Conservation (phyloP, 2,329 filamentous ascomycete species). For the Xylariaceae sp. region DNA sequence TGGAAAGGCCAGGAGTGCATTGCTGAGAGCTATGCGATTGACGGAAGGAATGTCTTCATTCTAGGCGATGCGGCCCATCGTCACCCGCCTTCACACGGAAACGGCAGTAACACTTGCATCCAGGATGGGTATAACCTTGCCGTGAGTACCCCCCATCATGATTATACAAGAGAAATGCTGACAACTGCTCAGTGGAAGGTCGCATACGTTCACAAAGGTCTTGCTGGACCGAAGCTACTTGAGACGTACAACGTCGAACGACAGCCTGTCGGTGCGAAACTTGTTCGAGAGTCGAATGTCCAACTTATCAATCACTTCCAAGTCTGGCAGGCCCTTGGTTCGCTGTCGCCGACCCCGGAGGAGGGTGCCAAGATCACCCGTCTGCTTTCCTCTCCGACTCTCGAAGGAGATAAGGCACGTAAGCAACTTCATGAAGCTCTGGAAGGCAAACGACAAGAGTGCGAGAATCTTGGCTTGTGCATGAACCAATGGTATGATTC, state of each 20-base stretch:
- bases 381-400: slow-evolving; percentile 32
- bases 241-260: slow-evolving; percentile 42
- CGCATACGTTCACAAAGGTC: slow-evolving; percentile 40
- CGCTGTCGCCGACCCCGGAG: slow-evolving; percentile 35
- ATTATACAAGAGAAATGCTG: not conserved
- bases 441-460: slow-evolving; percentile 48
- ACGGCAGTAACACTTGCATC: slow-evolving; percentile 55
- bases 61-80: slow-evolving; percentile 55
- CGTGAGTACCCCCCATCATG: slow-evolving; percentile 2
- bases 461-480: slow-evolving; percentile 35
- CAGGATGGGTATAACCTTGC: slow-evolving; percentile 53
- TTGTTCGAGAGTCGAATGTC: slow-evolving; percentile 51
- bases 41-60: slow-evolving; percentile 46
- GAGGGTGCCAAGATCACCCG: slow-evolving; percentile 32
- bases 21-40: slow-evolving; percentile 49
- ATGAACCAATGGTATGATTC: slow-evolving; percentile 49
- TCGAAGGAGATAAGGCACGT: slow-evolving; percentile 34
- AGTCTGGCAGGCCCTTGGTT: slow-evolving; percentile 43
- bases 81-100: slow-evolving; percentile 52
- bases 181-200: slow-evolving; percentile 41
- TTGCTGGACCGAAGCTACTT: slow-evolving; percentile 37
- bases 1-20: slow-evolving; percentile 60
- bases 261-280: slow-evolving; percentile 43
- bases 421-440: slow-evolving; percentile 36
- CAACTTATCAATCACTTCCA: slow-evolving; percentile 47